Conservation (phyloP, 1,284 basidiomycete genomes). For the Gymnopus androsaceus region DNA sequence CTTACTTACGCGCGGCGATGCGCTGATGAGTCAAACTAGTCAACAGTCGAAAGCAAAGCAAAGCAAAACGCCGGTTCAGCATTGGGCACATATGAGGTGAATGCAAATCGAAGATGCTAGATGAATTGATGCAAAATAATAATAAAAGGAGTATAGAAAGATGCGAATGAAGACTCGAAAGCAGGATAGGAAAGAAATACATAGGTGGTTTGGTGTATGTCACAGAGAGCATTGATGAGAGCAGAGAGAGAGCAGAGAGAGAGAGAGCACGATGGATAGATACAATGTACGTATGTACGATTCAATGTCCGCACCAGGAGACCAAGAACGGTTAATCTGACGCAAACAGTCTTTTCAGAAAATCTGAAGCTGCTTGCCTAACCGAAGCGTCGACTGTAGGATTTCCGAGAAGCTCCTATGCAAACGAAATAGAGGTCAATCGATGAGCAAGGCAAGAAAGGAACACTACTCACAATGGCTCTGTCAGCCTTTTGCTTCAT, state of each 20-base stretch:
- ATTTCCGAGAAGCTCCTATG: conserved; percentile 55
- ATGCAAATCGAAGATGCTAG: too few species aligned
- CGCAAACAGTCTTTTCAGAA: conserved; percentile 60
- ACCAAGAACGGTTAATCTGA: conserved; percentile 5
- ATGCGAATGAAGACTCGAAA: not conserved
- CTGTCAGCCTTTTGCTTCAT: conserved; percentile 62
- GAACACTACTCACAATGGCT: conserved; percentile 48
- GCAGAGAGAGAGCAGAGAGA: not conserved
- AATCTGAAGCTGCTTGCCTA: conserved; percentile 67
- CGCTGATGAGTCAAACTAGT: too few species aligned
- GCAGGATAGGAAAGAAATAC: not conserved
- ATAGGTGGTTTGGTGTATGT: not conserved
- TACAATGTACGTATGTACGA: not conserved
- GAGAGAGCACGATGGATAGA: not conserved
- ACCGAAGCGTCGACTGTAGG: conserved; percentile 54
- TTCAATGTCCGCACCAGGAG: not conserved
- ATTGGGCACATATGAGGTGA: too few species aligned
- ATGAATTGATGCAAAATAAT: too few species aligned
- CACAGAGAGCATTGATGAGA: not conserved
- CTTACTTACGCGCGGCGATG: too few species aligned
- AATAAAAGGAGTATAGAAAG: not conserved
- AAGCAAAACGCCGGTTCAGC: too few species aligned
- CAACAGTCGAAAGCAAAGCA: too few species aligned
- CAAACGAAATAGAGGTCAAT: not conserved
- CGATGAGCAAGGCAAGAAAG: not conserved